Percentiles rank a stretch among this genome's conserved stretches.
Evolutionary conservation across 2,329 filamentous ascomycete species (phyloP).

Genomic region (Alternaria alternata): DNA sequence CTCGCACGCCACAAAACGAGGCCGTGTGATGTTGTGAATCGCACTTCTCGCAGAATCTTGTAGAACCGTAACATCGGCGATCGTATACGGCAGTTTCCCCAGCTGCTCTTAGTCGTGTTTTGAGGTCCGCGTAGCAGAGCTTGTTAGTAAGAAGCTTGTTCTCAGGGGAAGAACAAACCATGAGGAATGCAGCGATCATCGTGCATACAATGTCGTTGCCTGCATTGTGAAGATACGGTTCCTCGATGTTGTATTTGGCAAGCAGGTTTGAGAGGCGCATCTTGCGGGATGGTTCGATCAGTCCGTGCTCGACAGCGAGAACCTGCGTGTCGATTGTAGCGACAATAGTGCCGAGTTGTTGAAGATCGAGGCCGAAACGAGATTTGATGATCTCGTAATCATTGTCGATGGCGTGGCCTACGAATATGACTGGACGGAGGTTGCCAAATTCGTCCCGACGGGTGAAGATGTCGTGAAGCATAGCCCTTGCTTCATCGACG

Average conservation of each 20-base stretch:
- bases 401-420: constrained; percentile 30
- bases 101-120: neutral
- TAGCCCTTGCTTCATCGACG: constrained; percentile 3
- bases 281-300: neutral
- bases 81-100: neutral
- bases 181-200: constrained; percentile 15
- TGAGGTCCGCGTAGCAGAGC: neutral
- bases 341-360: constrained; percentile 17
- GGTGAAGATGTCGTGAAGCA: constrained; percentile 15
- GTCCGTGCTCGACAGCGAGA: constrained; percentile 20
- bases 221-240: constrained; percentile 23
- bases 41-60: neutral
- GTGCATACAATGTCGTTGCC: constrained; percentile 26
- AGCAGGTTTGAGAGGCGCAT: constrained; percentile 14
- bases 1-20: neutral
- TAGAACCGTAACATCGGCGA: neutral
- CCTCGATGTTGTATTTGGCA: neutral
- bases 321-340: constrained; percentile 30
- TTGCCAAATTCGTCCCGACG: neutral
- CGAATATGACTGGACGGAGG: constrained; percentile 25
- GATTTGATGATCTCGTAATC: constrained; percentile 25
- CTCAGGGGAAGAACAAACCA: neutral
- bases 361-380: constrained; percentile 24
- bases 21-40: neutral
- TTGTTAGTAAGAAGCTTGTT: neutral